These are phyloP conservation scores for Solanum stenotomum DNA, from an alignment of 257 asterid genomes.

Conservation along the genomic window DNA sequence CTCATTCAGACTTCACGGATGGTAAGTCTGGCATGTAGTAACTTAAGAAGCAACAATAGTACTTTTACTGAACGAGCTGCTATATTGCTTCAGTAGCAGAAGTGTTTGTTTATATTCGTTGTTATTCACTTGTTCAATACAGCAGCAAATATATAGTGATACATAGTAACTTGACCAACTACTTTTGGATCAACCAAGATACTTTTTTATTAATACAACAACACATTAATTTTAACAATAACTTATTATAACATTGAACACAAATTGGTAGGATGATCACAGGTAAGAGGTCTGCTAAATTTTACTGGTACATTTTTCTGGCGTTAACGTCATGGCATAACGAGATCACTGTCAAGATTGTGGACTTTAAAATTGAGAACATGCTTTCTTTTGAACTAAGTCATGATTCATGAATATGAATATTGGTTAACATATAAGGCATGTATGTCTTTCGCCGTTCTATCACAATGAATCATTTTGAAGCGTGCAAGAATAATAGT, in stretches of 20 bases:
- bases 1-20: not conserved
- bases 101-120: not conserved
- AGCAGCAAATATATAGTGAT: not conserved
- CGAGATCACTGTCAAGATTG: not conserved
- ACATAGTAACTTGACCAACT: not conserved
- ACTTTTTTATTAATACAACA: not conserved
- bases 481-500: not conserved
- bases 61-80: not conserved
- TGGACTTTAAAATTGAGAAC: not conserved
- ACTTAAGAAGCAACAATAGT: not conserved
- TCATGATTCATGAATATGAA: not conserved
- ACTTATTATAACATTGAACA: not conserved
- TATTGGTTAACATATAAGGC: not conserved
- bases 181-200: not conserved
- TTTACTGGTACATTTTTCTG: not conserved
- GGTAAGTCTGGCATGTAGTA: not conserved
- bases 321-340: not conserved
- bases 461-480: not conserved
- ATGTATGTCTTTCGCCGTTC: not conserved
- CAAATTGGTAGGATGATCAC: not conserved
- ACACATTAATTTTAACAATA: not conserved
- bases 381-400: not conserved
- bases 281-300: not conserved
- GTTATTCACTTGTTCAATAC: not conserved
- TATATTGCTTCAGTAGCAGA: not conserved